Conservation (phyloP, 345 rosid species). For the Bruguiera gymnorhiza region DNA sequence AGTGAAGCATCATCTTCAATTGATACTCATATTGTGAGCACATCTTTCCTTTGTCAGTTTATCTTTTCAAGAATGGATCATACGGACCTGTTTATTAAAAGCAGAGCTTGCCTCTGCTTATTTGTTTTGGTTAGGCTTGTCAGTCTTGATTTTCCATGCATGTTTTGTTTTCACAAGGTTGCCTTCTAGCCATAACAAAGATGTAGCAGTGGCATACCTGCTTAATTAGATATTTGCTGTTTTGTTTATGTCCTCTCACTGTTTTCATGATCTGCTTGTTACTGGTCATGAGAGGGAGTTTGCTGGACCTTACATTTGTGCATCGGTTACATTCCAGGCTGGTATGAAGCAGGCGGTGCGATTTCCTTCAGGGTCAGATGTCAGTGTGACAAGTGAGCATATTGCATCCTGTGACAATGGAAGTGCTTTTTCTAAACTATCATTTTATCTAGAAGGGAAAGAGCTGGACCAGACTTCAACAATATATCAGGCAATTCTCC, state of each 20-base stretch:
- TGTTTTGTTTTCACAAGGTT: too few relatives aligned
- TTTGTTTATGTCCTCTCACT: neutral
- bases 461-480: constrained; percentile 53
- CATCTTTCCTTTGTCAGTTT: constrained; percentile 1
- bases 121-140: neutral
- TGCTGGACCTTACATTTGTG: neutral
- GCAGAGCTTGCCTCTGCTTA: neutral
- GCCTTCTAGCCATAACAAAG: neutral
- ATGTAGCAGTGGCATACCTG: neutral
- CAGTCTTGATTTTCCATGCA: too few relatives aligned
- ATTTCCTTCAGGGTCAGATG: constrained; percentile 28
- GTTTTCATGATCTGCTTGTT: neutral
- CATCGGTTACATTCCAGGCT: constrained; percentile 30
- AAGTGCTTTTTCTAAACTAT: constrained; percentile 40
- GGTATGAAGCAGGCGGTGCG: constrained; percentile 25
- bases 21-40: constrained; percentile 30
- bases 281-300: neutral
- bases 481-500: constrained; percentile 78
- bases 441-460: constrained; percentile 64
- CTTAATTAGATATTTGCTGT: neutral
- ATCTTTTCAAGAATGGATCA: neutral
- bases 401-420: constrained; percentile 32
- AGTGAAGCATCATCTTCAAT: constrained; percentile 23
- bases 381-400: constrained; percentile 20
- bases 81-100: neutral